Conservation (phyloP, 139 green algal species). For the Chlorella sp. region DNA sequence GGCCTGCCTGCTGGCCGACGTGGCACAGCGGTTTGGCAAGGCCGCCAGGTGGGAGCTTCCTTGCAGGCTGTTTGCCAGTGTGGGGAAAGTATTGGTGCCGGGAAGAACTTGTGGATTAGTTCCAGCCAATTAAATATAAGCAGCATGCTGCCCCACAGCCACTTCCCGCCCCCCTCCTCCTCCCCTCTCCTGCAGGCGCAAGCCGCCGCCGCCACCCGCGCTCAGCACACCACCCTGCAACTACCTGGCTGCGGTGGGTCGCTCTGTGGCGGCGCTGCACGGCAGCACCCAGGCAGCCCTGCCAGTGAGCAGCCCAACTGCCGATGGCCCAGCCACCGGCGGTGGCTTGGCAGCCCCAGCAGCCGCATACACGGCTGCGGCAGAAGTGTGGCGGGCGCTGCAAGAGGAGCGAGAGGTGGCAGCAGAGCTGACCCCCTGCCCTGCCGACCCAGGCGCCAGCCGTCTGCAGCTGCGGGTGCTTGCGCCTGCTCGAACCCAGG, state of each 20-base stretch:
- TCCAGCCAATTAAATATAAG: too few relatives aligned
- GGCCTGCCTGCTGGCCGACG: too few relatives aligned
- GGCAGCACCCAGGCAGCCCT: not conserved
- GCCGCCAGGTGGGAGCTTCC: too few relatives aligned
- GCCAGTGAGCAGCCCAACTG: not conserved
- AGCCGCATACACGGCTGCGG: too few relatives aligned
- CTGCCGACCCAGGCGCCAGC: not conserved
- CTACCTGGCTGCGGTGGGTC: not conserved
- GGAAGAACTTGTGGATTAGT: too few relatives aligned
- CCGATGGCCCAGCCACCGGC: not conserved
- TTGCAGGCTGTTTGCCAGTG: too few relatives aligned
- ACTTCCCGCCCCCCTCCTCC: too few relatives aligned
- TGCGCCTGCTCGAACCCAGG: not conserved
- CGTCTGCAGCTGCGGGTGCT: not conserved
- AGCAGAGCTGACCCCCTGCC: not conserved
- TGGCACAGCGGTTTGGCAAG: too few relatives aligned
- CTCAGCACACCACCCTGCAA: not conserved
- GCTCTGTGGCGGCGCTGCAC: not conserved
- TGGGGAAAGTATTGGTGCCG: too few relatives aligned
- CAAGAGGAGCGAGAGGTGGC: slow-evolving; percentile 3
- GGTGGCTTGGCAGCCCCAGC: too few relatives aligned
- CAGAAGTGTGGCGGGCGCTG: not conserved
- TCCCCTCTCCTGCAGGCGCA: too few relatives aligned
- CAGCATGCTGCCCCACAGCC: too few relatives aligned
- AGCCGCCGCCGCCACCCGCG: not conserved